These are phyloP conservation scores for Anastatica hierochuntica DNA, from an alignment of 345 rosid genomes.

Conservation along the genomic window DNA sequence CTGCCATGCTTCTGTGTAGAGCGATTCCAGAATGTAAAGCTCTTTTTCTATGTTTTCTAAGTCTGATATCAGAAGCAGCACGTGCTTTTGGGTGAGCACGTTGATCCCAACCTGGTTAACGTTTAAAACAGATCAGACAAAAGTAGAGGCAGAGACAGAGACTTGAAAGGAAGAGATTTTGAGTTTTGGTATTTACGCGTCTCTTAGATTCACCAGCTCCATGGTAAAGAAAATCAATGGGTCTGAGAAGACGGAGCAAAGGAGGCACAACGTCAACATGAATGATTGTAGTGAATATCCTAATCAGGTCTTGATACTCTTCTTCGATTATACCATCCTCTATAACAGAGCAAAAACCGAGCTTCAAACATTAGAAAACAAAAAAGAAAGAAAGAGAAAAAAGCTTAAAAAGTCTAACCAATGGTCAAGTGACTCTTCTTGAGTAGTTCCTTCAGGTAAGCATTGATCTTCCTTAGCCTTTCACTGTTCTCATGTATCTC, in stretches of 20 bases:
- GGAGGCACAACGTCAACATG: slow-evolving; percentile 28
- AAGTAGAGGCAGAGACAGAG: neutral
- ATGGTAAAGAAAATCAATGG: slow-evolving; percentile 27
- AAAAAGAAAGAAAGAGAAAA: neutral
- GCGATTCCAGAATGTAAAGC: slow-evolving; percentile 38
- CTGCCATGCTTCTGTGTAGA: slow-evolving; percentile 40
- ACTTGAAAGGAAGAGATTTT: neutral
- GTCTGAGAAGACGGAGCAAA: slow-evolving; percentile 23
- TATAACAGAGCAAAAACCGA: slow-evolving; percentile 3
- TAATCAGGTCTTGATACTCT: slow-evolving; percentile 27
- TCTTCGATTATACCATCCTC: slow-evolving; percentile 25
- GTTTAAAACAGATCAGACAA: slow-evolving; percentile 8
- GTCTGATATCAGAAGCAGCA: slow-evolving; percentile 63
- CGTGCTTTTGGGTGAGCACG: slow-evolving; percentile 55
- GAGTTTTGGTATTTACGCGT: slow-evolving; percentile 13
- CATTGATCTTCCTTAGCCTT: slow-evolving; percentile 41
- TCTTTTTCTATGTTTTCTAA: slow-evolving; percentile 48
- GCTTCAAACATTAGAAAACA: slow-evolving; percentile 2
- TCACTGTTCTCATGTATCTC: slow-evolving; percentile 57
- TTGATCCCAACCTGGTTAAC: slow-evolving; percentile 50
- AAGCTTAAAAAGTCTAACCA: slow-evolving; percentile 30
- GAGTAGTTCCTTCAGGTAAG: slow-evolving; percentile 30
- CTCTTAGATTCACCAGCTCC: slow-evolving; percentile 20
- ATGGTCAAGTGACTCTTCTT: slow-evolving; percentile 27
- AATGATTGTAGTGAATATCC: slow-evolving; percentile 27